Conservation (phyloP, 78 protist species). For the Polysphondylium violaceum region DNA sequence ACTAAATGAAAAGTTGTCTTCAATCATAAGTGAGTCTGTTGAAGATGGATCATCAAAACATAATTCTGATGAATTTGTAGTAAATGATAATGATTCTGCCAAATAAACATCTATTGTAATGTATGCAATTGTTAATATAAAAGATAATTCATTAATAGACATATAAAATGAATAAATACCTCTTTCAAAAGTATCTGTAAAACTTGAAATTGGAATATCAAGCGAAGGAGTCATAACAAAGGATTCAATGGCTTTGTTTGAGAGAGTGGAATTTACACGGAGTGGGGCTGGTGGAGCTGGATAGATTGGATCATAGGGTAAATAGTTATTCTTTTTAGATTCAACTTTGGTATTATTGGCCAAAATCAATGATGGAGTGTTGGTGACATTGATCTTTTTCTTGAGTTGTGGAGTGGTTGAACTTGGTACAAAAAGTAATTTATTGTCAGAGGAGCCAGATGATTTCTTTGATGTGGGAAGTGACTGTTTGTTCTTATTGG, state of each 20-base stretch:
- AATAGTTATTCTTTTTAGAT: background rate
- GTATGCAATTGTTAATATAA: background rate
- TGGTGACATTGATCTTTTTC: slow-evolving; percentile 1
- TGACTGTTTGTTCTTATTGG: background rate
- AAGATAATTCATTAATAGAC: background rate
- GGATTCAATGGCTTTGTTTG: slow-evolving; percentile 27
- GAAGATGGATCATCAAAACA: background rate
- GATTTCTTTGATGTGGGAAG: background rate
- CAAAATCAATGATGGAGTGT: slow-evolving; percentile 2
- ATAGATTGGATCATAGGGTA: slow-evolving; percentile 10
- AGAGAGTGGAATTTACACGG: background rate
- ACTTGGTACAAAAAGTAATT: slow-evolving; percentile 23
- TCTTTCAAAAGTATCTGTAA: slow-evolving; percentile 11
- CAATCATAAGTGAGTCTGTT: slow-evolving; percentile 24
- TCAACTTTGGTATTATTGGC: background rate
- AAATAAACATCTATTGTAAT: background rate
- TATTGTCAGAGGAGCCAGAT: background rate
- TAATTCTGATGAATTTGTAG: too few relatives aligned
- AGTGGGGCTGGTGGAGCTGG: slow-evolving; percentile 62
- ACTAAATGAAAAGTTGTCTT: slow-evolving; percentile 38
- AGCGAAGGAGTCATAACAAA: slow-evolving; percentile 62
- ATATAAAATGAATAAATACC: background rate
- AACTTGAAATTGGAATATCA: slow-evolving; percentile 29
- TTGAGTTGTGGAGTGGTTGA: slow-evolving; percentile 37
- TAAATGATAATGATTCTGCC: background rate